Conservation (phyloP, 202 grass and related monocot genomes). For the Alloteropsis angusta region DNA sequence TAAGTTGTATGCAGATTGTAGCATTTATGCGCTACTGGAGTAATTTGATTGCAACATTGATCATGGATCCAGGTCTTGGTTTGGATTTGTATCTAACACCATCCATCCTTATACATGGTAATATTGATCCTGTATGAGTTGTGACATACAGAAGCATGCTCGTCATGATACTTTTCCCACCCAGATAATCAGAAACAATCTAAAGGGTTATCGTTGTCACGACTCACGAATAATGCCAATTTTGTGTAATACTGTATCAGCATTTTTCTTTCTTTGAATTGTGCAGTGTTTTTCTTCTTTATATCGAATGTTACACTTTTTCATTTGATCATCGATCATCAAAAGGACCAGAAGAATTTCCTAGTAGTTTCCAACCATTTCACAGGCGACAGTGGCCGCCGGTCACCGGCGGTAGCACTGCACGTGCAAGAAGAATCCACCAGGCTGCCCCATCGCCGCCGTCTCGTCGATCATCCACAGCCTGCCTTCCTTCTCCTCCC, state of each 20-base stretch:
- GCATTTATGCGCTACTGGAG: neutral
- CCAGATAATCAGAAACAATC: slow-evolving; percentile 5
- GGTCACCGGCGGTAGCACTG: slow-evolving; percentile 40
- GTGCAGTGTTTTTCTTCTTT: neutral
- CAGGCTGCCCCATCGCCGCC: neutral
- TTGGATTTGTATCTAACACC: neutral
- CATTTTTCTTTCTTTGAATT: neutral
- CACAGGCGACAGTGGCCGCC: neutral
- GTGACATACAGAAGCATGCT: neutral
- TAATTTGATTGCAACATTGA: neutral
- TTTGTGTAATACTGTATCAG: neutral
- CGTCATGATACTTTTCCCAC: neutral
- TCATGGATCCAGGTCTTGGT: neutral
- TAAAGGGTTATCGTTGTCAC: neutral
- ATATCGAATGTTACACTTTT: neutral
- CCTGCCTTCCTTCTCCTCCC: slow-evolving; percentile 42
- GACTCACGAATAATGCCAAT: neutral
- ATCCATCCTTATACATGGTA: too few species aligned
- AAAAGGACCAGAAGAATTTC: neutral
- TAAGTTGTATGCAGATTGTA: neutral
- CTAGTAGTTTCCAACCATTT: neutral
- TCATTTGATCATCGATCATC: neutral
- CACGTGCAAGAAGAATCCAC: slow-evolving; percentile 48
- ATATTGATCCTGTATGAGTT: neutral
- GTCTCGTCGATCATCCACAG: slow-evolving; percentile 58